Evolutionary conservation across 768 basidiomycete genomes (phyloP).

Genomic region (Leucosporidium scottii): DNA sequence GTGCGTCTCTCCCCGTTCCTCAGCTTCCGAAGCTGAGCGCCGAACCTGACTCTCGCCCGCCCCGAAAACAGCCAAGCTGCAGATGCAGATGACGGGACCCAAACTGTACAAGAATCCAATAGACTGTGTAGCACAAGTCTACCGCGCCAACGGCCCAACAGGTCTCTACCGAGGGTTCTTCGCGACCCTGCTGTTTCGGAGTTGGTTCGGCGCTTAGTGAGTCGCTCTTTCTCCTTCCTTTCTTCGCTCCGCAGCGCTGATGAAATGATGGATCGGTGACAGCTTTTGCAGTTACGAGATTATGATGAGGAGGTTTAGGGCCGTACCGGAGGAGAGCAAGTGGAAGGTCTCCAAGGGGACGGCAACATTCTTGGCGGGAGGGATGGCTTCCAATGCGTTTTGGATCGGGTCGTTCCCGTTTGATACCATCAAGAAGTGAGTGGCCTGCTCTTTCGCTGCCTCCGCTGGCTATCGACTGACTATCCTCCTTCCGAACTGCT

Average conservation of each 20-base stretch:
- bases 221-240: constrained; percentile 43
- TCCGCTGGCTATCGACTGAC: no score
- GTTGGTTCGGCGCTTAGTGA: constrained; percentile 51
- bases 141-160: constrained; percentile 54
- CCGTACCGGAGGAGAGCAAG: background rate
- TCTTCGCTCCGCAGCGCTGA: constrained; percentile 53
- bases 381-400: background rate
- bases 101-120: constrained; percentile 7
- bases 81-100: constrained; percentile 51
- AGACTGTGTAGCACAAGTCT: constrained; percentile 60
- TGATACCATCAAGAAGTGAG: constrained; percentile 77
- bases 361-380: constrained; percentile 57
- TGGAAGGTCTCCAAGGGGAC: constrained; percentile 55
- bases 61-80: constrained; percentile 60
- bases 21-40: background rate
- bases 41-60: background rate
- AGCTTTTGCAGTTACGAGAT: constrained; percentile 18
- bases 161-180: constrained; percentile 73
- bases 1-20: no score
- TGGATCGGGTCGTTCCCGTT: constrained; percentile 53
- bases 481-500: no score
- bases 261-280: background rate
- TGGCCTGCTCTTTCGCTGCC: no score
- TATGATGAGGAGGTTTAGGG: constrained; percentile 1
- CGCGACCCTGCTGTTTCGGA: constrained; percentile 63